Evolutionary conservation across 2,329 filamentous ascomycete species (phyloP).

Genomic region (Aspergillus spinulosporus): DNA sequence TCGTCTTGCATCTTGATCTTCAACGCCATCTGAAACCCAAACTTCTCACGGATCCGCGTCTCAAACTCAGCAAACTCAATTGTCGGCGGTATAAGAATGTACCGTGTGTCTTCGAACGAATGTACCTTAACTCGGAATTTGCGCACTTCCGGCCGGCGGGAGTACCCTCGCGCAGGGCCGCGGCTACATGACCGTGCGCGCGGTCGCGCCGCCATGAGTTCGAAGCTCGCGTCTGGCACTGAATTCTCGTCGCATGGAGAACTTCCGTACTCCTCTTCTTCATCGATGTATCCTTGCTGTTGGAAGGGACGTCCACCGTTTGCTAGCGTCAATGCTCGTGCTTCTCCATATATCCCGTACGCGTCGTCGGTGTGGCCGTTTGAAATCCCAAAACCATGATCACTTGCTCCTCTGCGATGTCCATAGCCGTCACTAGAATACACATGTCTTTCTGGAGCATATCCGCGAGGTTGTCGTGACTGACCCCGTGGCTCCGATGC

Average conservation of each 20-base stretch:
- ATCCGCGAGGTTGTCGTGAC: conserved; percentile 34
- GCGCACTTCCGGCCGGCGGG: conserved; percentile 62
- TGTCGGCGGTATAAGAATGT: conserved; percentile 77
- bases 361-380: conserved; percentile 47
- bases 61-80: conserved; percentile 76
- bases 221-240: conserved; percentile 72
- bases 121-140: conserved; percentile 93
- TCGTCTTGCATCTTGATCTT: conserved; percentile 90
- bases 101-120: conserved; percentile 78
- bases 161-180: conserved; percentile 31
- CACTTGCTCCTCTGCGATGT: conserved; percentile 35
- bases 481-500: conserved; percentile 55
- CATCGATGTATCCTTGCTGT: conserved; percentile 69
- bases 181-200: conserved; percentile 33
- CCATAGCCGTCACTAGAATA: conserved; percentile 33
- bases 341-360: conserved; percentile 65
- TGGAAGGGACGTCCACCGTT: conserved; percentile 44
- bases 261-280: conserved; percentile 75
- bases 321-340: conserved; percentile 52
- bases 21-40: conserved; percentile 63
- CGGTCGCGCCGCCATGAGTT: conserved; percentile 63
- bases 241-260: conserved; percentile 67
- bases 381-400: conserved; percentile 30
- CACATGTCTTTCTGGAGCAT: conserved; percentile 25
- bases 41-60: conserved; percentile 81